Percentiles rank a stretch among this genome's conserved stretches.
Conservation (phyloP, 1,139 yeast species). For the Kurtzmaniella quercitrusa region DNA sequence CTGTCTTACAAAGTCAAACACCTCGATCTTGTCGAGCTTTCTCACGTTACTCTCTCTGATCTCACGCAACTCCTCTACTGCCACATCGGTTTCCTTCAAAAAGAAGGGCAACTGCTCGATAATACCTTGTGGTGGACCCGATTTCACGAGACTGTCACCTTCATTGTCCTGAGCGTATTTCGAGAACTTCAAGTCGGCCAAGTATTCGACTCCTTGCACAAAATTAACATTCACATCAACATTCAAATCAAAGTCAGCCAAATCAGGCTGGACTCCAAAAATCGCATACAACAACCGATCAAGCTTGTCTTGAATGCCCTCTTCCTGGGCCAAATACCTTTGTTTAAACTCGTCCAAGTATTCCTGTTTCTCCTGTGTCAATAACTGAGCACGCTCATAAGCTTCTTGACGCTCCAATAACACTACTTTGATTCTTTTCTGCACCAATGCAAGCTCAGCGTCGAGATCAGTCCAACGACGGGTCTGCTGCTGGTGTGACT, state of each 20-base stretch:
- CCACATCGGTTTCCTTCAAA: slow-evolving; percentile 44
- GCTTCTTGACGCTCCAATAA: slow-evolving; percentile 81
- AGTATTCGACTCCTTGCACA: slow-evolving; percentile 61
- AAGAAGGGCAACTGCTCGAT: slow-evolving; percentile 44
- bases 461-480: slow-evolving; percentile 29
- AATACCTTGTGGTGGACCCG: slow-evolving; percentile 33
- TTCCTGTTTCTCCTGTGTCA: slow-evolving; percentile 39
- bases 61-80: slow-evolving; percentile 48
- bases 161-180: slow-evolving; percentile 21
- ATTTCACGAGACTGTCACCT: slow-evolving; percentile 13
- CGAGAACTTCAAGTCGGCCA: slow-evolving; percentile 62
- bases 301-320: slow-evolving; percentile 61
- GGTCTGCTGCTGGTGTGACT: slow-evolving; percentile 23
- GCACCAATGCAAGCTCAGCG: slow-evolving; percentile 34
- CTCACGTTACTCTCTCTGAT: slow-evolving; percentile 26
- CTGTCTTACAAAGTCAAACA: slow-evolving; percentile 35
- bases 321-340: slow-evolving; percentile 56
- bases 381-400: slow-evolving; percentile 55
- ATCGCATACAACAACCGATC: slow-evolving; percentile 77
- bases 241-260: slow-evolving; percentile 35
- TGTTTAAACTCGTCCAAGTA: slow-evolving; percentile 56
- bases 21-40: slow-evolving; percentile 37
- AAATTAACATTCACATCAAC: slow-evolving; percentile 48
- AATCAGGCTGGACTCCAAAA: slow-evolving; percentile 64
- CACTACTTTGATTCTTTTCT: slow-evolving; percentile 72